Conservation (phyloP, 208 protist species). For the Eutreptiella sp. region DNA sequence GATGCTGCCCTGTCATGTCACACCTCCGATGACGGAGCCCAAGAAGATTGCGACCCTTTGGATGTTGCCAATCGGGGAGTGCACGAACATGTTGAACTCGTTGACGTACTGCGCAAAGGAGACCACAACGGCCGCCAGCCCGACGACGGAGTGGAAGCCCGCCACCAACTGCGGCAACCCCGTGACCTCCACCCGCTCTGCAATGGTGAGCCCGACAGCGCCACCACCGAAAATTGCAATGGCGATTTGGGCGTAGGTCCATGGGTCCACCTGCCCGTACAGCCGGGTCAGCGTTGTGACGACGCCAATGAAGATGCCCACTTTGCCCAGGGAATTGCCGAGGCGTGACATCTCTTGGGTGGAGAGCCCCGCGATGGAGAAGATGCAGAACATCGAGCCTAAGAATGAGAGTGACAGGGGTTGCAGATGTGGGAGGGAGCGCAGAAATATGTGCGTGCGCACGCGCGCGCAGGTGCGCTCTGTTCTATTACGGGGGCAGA, state of each 20-base stretch:
- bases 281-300: conserved; percentile 48
- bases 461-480: no score
- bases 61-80: conserved; percentile 31
- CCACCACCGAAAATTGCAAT: conserved; percentile 39
- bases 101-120: conserved; percentile 35
- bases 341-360: conserved; percentile 45
- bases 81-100: conserved; percentile 28
- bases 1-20: no score
- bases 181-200: conserved; percentile 42
- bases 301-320: conserved; percentile 52
- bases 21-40: conserved; percentile 61
- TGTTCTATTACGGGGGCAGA: no score
- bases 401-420: no score
- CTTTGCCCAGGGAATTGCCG: conserved; percentile 51
- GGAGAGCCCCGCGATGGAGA: conserved; percentile 44
- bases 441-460: no score
- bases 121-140: conserved; percentile 42
- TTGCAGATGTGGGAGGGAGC: no score
- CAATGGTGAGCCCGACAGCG: conserved; percentile 39
- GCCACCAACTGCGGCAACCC: conserved; percentile 59
- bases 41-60: conserved; percentile 46
- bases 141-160: conserved; percentile 55
- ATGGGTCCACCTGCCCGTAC: background rate
- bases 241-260: conserved; percentile 11
- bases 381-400: conserved; percentile 42